A percentile compares a stretch with the other conserved stretches of the same genome.
These are phyloP conservation scores for Nemania sp. DNA, from an alignment of 2,329 filamentous ascomycete species.

Conservation along the genomic window DNA sequence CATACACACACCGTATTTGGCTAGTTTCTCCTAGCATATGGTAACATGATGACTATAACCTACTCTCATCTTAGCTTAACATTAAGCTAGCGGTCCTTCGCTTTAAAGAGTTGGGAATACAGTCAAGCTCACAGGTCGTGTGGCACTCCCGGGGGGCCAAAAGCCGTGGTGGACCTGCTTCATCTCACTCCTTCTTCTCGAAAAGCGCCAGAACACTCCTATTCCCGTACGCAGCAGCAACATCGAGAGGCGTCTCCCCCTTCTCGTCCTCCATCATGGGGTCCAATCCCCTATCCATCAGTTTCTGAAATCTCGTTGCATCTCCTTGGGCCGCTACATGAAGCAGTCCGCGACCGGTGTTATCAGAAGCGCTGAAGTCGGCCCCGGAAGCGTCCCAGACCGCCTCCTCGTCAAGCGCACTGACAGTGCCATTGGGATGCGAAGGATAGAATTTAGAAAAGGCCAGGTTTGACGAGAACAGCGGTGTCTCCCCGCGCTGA, in stretches of 20 bases:
- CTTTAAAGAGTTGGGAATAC: no score
- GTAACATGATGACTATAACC: no score
- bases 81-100: no score
- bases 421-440: neutral
- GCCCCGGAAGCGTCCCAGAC: slow-evolving; percentile 4
- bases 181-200: neutral
- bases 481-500: slow-evolving; percentile 9
- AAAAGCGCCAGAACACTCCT: slow-evolving; percentile 13
- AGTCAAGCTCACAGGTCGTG: no score
- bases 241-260: slow-evolving; percentile 9
- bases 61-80: no score
- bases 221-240: slow-evolving; percentile 12
- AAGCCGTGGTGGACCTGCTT: no score
- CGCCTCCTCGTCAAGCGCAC: neutral
- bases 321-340: slow-evolving; percentile 2
- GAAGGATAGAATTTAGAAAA: neutral
- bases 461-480: neutral
- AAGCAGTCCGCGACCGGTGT: slow-evolving; percentile 5
- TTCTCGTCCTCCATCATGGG: slow-evolving; percentile 12
- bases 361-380: neutral
- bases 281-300: slow-evolving; percentile 5
- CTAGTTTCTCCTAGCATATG: no score
- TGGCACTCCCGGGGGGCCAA: no score
- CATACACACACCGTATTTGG: no score
- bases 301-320: neutral